Evolutionary conservation across 768 basidiomycete species (phyloP), one percentile per base, ranked within the genome.

Genomic region (Russula ochroleuca): DNA sequence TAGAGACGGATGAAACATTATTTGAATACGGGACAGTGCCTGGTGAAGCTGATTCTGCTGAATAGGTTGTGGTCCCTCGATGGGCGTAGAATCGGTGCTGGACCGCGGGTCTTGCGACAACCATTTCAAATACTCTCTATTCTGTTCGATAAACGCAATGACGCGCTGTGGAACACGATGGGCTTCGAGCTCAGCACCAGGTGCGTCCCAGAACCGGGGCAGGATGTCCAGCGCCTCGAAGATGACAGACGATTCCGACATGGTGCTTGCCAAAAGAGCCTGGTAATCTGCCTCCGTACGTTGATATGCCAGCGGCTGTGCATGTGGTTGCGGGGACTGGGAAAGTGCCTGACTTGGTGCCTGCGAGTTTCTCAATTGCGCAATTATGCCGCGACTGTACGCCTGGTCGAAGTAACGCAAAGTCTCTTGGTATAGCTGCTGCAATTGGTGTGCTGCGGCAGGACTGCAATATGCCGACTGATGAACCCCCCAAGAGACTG

Each of bases 331-430:
- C 3, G 37, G 17, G 13, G 37, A n/a, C 9, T 59, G 57, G 51
- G 23, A 13, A 35, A 38, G 19, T 23, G 2, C 7, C 17, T 48
- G n/a, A 33, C 23, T 8, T 8, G 47, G 23, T 8, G 35, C 19
- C 3, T 53, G 51, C 28, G 38, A 25, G 17, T 5, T 40, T 21
- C 47, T 28, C 28, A 19, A 38, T 59, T 38, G 52, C 8, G 1
- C 28, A 14, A 13, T 8, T 13, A 19, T 14, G 21, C 31, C 56
- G 38, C 15, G 35, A 11, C 56, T 33, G 33, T 61, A 64, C 13
- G 48, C 31, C 4, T 55, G 53, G 17, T 64, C 63, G 35, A 64
- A 64, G 28, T n/a, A 48, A 7, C 63, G 53, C 47, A 64, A 31
- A 2, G 40, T 28, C 13, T 45, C 64, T 23, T 50, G 31, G 25